Conservation (phyloP, 805 yeast species). For the Myxozyma mucilagina region DNA sequence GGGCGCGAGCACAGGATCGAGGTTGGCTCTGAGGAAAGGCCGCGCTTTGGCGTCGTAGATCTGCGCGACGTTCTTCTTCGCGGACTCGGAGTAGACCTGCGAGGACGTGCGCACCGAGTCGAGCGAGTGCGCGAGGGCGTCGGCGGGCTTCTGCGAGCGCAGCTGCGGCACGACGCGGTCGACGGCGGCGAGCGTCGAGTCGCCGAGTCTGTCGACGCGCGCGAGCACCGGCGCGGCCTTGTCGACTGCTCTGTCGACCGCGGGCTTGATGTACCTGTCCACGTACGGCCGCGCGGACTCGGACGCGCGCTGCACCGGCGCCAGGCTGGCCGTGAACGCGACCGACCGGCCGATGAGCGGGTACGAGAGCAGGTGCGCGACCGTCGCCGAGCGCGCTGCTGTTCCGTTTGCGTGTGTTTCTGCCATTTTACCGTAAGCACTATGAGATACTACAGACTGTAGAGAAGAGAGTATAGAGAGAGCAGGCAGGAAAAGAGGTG, state of each 20-base stretch:
- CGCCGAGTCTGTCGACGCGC: conserved; percentile 56
- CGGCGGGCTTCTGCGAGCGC: conserved; percentile 59
- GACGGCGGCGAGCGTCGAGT: conserved; percentile 54
- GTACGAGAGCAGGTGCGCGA: conserved; percentile 26
- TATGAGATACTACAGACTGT: neutral
- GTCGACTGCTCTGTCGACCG: conserved; percentile 43
- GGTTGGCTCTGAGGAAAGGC: conserved; percentile 59
- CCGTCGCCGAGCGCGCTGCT: neutral
- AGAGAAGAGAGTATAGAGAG: neutral
- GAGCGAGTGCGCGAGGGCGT: conserved; percentile 46
- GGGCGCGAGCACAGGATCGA: conserved; percentile 65
- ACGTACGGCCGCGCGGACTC: conserved; percentile 29
- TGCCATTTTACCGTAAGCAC: neutral
- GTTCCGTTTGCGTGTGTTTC: conserved; percentile 5
- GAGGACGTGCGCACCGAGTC: conserved; percentile 41
- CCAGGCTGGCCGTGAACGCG: conserved; percentile 24
- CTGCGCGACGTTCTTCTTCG: conserved; percentile 43
- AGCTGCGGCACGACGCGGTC: conserved; percentile 63
- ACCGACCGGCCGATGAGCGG: conserved; percentile 28
- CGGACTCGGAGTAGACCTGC: conserved; percentile 39
- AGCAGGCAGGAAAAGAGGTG: too few species aligned
- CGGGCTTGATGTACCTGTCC: conserved; percentile 37
- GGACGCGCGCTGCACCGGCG: conserved; percentile 26
- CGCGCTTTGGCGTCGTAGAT: conserved; percentile 63
- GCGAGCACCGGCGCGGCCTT: conserved; percentile 49